Conservation (phyloP, 129 eudicot species). For the Flaveria brownii region DNA sequence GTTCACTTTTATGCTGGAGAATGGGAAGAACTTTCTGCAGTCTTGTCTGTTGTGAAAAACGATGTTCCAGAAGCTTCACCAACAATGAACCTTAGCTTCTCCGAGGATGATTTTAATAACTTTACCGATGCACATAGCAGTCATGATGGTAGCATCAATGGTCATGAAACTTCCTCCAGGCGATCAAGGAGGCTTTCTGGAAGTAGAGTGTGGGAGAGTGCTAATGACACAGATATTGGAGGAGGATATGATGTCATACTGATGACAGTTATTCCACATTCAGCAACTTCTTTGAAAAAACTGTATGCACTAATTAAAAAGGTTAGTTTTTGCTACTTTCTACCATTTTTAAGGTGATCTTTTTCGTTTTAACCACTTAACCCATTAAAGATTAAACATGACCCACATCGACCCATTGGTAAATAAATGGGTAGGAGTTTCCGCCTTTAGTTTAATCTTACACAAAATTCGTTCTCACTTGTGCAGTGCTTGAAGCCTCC, state of each 20-base stretch:
- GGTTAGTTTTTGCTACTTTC: slow-evolving; percentile 39
- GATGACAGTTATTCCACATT: slow-evolving; percentile 62
- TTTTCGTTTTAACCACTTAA: background rate
- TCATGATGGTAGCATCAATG: slow-evolving; percentile 62
- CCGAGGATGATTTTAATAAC: slow-evolving; percentile 72
- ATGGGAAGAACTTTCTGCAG: slow-evolving; percentile 67
- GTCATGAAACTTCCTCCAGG: slow-evolving; percentile 49
- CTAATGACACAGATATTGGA: slow-evolving; percentile 53
- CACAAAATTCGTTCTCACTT: slow-evolving; percentile 13
- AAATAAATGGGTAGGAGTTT: background rate
- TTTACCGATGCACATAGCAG: slow-evolving; percentile 58
- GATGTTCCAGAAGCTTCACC: slow-evolving; percentile 49
- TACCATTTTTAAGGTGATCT: background rate
- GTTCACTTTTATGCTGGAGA: slow-evolving; percentile 75
- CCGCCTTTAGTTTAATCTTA: background rate
- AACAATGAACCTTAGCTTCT: slow-evolving; percentile 57
- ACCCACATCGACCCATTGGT: background rate
- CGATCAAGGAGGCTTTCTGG: slow-evolving; percentile 61
- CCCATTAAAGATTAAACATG: background rate
- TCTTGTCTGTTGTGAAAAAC: slow-evolving; percentile 48
- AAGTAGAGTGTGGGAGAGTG: slow-evolving; percentile 79
- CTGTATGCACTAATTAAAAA: slow-evolving; percentile 60
- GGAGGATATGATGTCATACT: slow-evolving; percentile 72
- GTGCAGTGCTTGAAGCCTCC: slow-evolving; percentile 77
- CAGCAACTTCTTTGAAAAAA: slow-evolving; percentile 57